These are phyloP conservation scores for Sporothrix globosa DNA, from an alignment of 2,329 filamentous ascomycete genomes.

Conservation along the genomic window DNA sequence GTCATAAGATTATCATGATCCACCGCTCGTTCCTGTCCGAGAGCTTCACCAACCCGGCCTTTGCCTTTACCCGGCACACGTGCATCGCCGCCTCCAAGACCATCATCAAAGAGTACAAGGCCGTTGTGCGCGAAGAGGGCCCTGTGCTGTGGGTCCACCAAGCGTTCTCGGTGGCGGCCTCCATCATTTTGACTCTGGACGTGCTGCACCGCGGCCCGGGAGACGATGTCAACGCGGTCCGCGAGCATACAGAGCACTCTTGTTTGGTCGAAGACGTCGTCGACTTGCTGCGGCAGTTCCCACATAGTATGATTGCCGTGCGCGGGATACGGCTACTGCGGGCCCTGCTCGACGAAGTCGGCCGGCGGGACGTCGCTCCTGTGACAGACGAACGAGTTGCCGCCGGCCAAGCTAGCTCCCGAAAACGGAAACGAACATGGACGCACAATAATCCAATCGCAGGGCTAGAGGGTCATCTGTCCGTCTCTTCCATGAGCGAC, in stretches of 20 bases:
- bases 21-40: slow-evolving; percentile 46
- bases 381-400: not conserved
- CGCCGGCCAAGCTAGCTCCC: not conserved
- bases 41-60: slow-evolving; percentile 43
- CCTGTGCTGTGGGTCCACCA: slow-evolving; percentile 41
- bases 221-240: slow-evolving; percentile 37
- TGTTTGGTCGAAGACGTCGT: slow-evolving; percentile 43
- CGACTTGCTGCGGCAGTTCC: slow-evolving; percentile 41
- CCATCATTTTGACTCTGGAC: slow-evolving; percentile 42
- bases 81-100: slow-evolving; percentile 47
- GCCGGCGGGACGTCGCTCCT: not conserved
- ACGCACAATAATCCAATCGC: no score
- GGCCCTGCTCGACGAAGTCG: slow-evolving; percentile 40
- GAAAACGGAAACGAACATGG: slow-evolving; percentile 6
- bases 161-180: slow-evolving; percentile 41
- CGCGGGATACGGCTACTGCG: slow-evolving; percentile 46
- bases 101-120: slow-evolving; percentile 43
- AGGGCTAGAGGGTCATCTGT: no score
- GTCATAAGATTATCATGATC: slow-evolving; percentile 50
- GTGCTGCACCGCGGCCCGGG: slow-evolving; percentile 40
- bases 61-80: slow-evolving; percentile 44
- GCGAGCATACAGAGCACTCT: slow-evolving; percentile 41
- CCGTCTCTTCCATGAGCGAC: no score
- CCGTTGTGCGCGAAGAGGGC: slow-evolving; percentile 35
- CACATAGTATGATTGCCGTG: slow-evolving; percentile 46